A percentile compares a stretch with the other conserved stretches of the same genome.
Conservation (phyloP, 2,329 filamentous ascomycete species). For the Monosporascus ibericus region DNA sequence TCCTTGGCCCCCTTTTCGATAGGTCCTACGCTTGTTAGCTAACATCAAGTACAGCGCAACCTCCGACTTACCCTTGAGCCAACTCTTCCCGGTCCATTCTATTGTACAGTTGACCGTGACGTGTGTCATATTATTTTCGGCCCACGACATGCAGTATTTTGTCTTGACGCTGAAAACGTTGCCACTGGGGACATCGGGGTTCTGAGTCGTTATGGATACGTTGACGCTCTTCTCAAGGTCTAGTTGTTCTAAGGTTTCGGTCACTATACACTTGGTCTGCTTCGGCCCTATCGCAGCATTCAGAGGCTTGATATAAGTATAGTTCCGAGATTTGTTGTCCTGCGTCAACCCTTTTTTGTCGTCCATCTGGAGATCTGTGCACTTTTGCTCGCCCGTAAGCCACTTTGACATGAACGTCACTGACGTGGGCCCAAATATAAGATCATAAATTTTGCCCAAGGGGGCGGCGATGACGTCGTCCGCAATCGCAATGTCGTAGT, state of each 20-base stretch:
- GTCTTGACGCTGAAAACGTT: conserved; percentile 91
- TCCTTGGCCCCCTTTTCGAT: conserved; percentile 95
- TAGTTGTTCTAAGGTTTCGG: conserved; percentile 73
- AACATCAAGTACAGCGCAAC: not conserved
- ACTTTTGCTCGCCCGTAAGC: conserved; percentile 82
- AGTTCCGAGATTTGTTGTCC: conserved; percentile 69
- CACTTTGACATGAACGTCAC: conserved; percentile 80
- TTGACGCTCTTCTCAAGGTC: conserved; percentile 85
- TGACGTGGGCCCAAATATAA: conserved; percentile 80
- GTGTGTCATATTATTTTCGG: conserved; percentile 75
- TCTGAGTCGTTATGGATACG: conserved; percentile 78
- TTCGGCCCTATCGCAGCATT: conserved; percentile 79
- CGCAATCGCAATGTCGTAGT: conserved; percentile 79
- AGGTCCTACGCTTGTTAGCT: conserved; percentile 55
- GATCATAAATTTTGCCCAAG: conserved; percentile 81
- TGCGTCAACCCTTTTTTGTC: conserved; percentile 73
- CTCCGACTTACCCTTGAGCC: conserved; percentile 72
- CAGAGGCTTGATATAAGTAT: conserved; percentile 88
- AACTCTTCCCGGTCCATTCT: conserved; percentile 97
- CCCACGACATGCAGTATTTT: conserved; percentile 92
- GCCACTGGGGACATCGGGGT: conserved; percentile 89
- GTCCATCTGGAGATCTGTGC: conserved; percentile 77
- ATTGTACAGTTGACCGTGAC: conserved; percentile 84
- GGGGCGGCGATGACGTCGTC: conserved; percentile 85
- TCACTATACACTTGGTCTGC: conserved; percentile 90